These are phyloP conservation scores for Pterula multifida DNA, from an alignment of 1,284 basidiomycete species.

Conservation along the genomic window DNA sequence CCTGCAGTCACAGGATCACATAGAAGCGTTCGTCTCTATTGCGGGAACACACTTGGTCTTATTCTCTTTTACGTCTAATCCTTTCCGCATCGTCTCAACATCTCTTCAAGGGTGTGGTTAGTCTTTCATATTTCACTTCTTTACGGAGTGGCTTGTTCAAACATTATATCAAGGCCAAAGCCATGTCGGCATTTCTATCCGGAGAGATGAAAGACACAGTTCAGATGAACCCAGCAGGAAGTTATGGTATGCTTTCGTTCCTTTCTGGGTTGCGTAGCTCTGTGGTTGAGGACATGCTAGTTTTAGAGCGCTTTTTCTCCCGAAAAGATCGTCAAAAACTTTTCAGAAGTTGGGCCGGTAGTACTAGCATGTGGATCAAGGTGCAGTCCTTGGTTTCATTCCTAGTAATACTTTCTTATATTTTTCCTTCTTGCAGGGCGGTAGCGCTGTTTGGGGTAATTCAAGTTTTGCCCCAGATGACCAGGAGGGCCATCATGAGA, in stretches of 20 bases:
- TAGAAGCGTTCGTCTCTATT: constrained; percentile 32
- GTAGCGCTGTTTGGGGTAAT: constrained; percentile 86
- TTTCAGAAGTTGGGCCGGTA: constrained; percentile 93
- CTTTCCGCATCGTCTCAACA: constrained; percentile 1
- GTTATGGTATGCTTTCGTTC: constrained; percentile 45
- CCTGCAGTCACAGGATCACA: constrained; percentile 1
- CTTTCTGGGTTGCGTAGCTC: background rate
- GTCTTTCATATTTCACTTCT: constrained; percentile 14
- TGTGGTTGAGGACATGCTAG: constrained; percentile 21
- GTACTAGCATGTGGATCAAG: constrained; percentile 90
- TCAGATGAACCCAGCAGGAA: constrained; percentile 78
- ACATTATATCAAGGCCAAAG: constrained; percentile 54
- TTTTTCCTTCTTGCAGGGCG: constrained; percentile 34
- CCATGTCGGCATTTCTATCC: constrained; percentile 91
- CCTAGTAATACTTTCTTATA: constrained; percentile 4
- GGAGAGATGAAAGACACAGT: constrained; percentile 96
- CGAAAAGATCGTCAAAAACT: constrained; percentile 81
- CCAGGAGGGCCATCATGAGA: constrained; percentile 42
- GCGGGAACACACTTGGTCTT: constrained; percentile 83
- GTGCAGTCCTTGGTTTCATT: constrained; percentile 22
- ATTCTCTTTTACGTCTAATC: constrained; percentile 13
- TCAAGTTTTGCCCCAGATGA: constrained; percentile 70
- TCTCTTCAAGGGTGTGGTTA: constrained; percentile 50
- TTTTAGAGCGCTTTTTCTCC: constrained; percentile 82
- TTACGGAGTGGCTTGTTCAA: constrained; percentile 1